These are phyloP conservation scores for Hirschioporus abietinus DNA, from an alignment of 768 basidiomycete genomes.

Conservation along the genomic window DNA sequence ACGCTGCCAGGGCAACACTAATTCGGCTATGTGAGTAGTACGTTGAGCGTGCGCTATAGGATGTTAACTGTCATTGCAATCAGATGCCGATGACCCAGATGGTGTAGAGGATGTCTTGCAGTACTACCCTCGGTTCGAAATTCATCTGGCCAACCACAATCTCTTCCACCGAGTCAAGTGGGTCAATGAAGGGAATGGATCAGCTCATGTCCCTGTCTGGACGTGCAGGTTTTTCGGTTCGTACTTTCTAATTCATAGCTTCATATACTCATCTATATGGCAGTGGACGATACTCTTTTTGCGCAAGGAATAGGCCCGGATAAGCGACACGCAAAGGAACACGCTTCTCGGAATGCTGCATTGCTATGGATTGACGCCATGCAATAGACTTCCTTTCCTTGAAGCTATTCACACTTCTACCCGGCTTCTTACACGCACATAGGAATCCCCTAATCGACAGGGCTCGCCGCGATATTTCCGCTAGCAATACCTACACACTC, in stretches of 20 bases:
- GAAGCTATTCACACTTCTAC: background rate
- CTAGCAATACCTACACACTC: no score
- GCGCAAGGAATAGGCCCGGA: background rate
- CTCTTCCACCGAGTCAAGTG: background rate
- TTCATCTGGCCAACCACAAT: background rate
- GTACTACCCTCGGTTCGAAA: background rate
- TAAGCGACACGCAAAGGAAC: background rate
- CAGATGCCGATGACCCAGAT: background rate
- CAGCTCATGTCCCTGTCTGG: background rate
- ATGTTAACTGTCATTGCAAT: background rate
- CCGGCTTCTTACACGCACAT: no score
- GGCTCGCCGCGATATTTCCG: no score
- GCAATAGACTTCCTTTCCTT: background rate
- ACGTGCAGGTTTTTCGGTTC: background rate
- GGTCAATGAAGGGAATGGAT: background rate
- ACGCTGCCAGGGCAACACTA: background rate
- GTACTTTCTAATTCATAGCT: background rate
- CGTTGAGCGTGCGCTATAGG: background rate
- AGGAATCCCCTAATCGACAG: no score
- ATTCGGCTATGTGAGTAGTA: background rate
- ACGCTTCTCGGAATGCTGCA: background rate
- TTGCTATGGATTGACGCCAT: background rate
- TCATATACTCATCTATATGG: background rate
- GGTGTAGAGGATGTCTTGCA: background rate
- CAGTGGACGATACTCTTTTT: background rate